These are phyloP conservation scores for Cyclospora cayetanensis DNA, from an alignment of 169 alveolate genomes.

Conservation along the genomic window DNA sequence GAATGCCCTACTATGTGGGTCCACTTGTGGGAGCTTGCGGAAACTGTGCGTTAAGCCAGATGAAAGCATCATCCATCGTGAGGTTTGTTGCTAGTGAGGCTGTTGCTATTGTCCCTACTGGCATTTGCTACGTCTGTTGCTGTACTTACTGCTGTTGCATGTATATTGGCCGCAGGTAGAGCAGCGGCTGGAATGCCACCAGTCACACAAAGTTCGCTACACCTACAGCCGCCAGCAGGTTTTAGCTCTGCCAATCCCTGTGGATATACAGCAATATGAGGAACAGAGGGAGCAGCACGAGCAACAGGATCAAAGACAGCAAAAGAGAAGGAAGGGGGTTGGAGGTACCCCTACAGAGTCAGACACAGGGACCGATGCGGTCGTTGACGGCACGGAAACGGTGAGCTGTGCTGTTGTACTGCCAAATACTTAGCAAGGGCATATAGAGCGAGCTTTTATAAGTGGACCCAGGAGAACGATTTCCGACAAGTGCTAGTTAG, in stretches of 20 bases:
- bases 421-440: neutral
- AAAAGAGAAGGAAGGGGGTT: conserved; percentile 58
- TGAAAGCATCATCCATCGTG: neutral
- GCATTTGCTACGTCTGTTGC: neutral
- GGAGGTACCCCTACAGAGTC: conserved; percentile 52
- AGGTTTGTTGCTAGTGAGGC: neutral
- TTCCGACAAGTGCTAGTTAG: neutral
- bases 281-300: conserved; percentile 38
- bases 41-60: neutral
- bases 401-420: neutral
- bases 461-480: neutral
- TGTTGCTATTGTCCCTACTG: too few relatives aligned
- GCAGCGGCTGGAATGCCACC: conserved; percentile 61
- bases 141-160: neutral
- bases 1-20: too few relatives aligned
- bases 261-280: conserved; percentile 52
- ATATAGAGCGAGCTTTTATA: neutral
- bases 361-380: conserved; percentile 15
- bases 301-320: conserved; percentile 7
- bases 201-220: conserved; percentile 67
- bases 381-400: conserved; percentile 34
- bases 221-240: conserved; percentile 65
- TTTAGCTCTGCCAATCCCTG: conserved; percentile 60
- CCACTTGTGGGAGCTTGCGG: too few relatives aligned
- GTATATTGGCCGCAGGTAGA: conserved; percentile 43